Conservation (phyloP, 371 early-diverging fungal species). For the Massospora cicadina region DNA sequence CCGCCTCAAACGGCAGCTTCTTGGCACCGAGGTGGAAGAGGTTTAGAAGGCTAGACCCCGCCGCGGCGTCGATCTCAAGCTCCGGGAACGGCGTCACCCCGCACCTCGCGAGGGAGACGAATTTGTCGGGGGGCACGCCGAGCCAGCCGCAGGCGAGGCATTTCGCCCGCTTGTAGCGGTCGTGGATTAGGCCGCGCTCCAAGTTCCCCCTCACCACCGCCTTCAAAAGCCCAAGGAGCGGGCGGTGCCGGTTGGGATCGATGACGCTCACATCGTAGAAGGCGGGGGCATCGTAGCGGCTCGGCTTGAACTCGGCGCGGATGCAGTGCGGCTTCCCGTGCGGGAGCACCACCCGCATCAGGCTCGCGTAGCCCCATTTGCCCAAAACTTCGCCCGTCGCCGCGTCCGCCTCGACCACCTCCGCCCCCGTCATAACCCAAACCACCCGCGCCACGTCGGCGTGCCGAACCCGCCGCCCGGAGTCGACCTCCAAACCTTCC, state of each 20-base stretch:
- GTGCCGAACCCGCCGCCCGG: neutral
- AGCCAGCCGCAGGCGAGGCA: conserved; percentile 9
- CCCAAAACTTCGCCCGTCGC: neutral
- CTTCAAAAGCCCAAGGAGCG: neutral
- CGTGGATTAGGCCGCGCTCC: conserved; percentile 1
- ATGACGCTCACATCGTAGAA: neutral
- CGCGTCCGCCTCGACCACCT: neutral
- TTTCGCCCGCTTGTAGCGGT: conserved; percentile 8
- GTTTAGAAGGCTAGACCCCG: neutral
- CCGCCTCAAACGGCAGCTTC: neutral
- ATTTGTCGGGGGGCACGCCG: conserved; percentile 1
- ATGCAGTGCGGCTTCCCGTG: neutral
- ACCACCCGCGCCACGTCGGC: neutral
- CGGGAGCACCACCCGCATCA: neutral
- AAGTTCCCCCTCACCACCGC: neutral
- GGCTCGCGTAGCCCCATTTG: neutral
- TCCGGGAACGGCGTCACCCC: neutral
- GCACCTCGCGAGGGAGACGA: neutral
- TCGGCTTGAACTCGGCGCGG: conserved; percentile 3
- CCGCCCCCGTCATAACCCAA: neutral
- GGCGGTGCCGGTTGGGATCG: neutral
- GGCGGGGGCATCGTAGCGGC: neutral
- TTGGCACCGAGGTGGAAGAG: neutral
- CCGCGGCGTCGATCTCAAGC: neutral
- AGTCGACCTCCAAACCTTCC: neutral